A percentile compares a stretch with the other conserved stretches of the same genome.
Evolutionary conservation across 2,329 filamentous ascomycete species (phyloP).

Genomic region (Aquanectria penicillioides): DNA sequence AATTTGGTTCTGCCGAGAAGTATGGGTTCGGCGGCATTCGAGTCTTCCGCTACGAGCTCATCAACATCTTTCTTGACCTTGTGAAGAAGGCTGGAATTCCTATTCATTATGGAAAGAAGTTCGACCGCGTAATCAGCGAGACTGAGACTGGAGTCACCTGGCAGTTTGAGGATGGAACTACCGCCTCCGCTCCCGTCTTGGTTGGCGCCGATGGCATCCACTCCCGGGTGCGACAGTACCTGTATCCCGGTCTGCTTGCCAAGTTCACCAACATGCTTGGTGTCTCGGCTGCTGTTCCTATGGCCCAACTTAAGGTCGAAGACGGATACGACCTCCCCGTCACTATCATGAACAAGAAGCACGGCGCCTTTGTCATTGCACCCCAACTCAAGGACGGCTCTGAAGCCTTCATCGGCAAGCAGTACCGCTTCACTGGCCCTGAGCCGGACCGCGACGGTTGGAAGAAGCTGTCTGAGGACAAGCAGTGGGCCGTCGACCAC

Average conservation of each 20-base stretch:
- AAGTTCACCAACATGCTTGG: conserved; percentile 60
- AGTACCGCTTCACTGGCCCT: conserved; percentile 45
- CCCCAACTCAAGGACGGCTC: conserved; percentile 59
- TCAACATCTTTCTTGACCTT: conserved; percentile 57
- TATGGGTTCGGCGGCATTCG: conserved; percentile 65
- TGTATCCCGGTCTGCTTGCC: conserved; percentile 60
- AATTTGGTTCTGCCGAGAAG: conserved; percentile 57
- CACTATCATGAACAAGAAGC: conserved; percentile 52
- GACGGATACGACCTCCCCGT: conserved; percentile 52
- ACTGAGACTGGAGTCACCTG: conserved; percentile 53
- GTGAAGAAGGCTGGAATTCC: conserved; percentile 51
- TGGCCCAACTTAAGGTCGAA: conserved; percentile 48
- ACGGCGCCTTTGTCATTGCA: conserved; percentile 61
- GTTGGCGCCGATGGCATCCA: conserved; percentile 70
- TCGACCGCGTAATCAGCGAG: conserved; percentile 54
- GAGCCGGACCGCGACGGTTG: conserved; percentile 54
- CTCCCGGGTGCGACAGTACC: conserved; percentile 61
- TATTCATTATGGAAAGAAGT: conserved; percentile 60
- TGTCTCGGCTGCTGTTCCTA: conserved; percentile 49
- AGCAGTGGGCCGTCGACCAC: conserved; percentile 48
- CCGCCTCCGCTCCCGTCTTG: conserved; percentile 53
- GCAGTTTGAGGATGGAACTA: conserved; percentile 58
- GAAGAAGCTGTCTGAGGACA: conserved; percentile 52
- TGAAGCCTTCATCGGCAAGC: conserved; percentile 59
- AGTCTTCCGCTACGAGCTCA: conserved; percentile 62